Conservation (phyloP, 2,329 filamentous ascomycete species). For the Nemania diffusa region DNA sequence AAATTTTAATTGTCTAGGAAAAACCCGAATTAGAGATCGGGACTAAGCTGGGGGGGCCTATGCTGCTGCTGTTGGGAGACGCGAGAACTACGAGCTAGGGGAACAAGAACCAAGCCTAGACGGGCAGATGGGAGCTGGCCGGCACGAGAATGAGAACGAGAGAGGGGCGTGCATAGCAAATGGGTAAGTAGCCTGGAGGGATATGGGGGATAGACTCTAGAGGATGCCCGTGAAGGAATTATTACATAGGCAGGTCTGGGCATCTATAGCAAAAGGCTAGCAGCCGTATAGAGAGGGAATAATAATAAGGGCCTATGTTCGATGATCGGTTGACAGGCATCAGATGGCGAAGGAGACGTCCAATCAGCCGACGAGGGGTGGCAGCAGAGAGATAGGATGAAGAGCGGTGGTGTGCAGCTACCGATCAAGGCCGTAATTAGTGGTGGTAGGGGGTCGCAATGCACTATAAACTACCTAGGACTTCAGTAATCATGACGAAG, state of each 20-base stretch:
- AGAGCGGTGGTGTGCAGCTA: constrained; percentile 20
- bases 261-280: constrained; percentile 34
- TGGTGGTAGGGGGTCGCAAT: constrained; percentile 4
- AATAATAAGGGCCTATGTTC: constrained; percentile 2
- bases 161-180: constrained; percentile 22
- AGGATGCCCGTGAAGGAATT: constrained; percentile 33
- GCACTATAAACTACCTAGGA: constrained; percentile 12
- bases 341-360: constrained; percentile 36
- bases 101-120: constrained; percentile 17
- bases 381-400: constrained; percentile 2
- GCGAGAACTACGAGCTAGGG: constrained; percentile 25
- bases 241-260: constrained; percentile 38
- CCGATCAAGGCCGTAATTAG: background rate
- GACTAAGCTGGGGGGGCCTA: constrained; percentile 46
- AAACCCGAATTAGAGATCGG: constrained; percentile 53
- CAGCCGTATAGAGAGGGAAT: constrained; percentile 18
- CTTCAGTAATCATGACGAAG: constrained; percentile 31
- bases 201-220: constrained; percentile 6
- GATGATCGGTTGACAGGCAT: constrained; percentile 22
- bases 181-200: constrained; percentile 16
- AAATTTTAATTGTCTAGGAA: constrained; percentile 51
- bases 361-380: constrained; percentile 29
- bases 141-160: constrained; percentile 30
- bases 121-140: constrained; percentile 12
- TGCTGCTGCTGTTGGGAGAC: constrained; percentile 36